These are phyloP conservation scores for Gracilaria domingensis DNA, from an alignment of 23 red algal species.

Conservation along the genomic window DNA sequence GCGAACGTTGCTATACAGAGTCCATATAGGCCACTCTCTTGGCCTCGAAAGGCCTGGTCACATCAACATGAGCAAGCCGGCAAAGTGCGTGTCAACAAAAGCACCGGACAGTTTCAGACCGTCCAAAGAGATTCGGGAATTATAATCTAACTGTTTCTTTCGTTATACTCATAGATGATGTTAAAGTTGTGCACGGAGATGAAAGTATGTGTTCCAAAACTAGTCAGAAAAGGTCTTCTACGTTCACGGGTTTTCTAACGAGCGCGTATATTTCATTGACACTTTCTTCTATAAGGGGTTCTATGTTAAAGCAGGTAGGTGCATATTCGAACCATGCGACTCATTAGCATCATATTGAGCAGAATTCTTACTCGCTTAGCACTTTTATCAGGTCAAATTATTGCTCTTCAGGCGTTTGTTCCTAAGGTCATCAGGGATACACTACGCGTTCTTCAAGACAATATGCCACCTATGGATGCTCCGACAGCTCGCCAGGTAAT, in stretches of 20 bases:
- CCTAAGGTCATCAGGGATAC: conserved; percentile 50
- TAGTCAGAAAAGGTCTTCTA: neutral
- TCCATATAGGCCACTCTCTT: neutral
- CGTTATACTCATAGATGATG: conserved; percentile 27
- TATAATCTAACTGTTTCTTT: neutral
- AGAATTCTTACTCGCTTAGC: neutral
- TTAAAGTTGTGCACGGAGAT: conserved; percentile 44
- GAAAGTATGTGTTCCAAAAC: conserved; percentile 9
- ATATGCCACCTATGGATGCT: conserved; percentile 61
- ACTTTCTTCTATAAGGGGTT: conserved; percentile 27
- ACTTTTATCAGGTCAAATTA: conserved; percentile 35
- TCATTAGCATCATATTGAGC: too few species aligned
- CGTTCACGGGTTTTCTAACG: neutral
- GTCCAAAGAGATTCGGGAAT: too few species aligned
- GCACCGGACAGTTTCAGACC: too few species aligned
- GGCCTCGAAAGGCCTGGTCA: conserved; percentile 13
- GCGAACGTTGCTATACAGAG: conserved; percentile 8
- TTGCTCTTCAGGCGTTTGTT: conserved; percentile 71
- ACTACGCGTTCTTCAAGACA: conserved; percentile 43
- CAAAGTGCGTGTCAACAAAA: conserved; percentile 18
- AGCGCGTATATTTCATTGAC: neutral
- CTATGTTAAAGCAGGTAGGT: conserved; percentile 72
- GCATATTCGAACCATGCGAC: neutral
- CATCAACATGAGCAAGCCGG: conserved; percentile 59
- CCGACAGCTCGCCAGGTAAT: neutral